Base-by-base conservation (phyloP, 176 grass and related monocot species). In the Triticum monococcum region DNA sequence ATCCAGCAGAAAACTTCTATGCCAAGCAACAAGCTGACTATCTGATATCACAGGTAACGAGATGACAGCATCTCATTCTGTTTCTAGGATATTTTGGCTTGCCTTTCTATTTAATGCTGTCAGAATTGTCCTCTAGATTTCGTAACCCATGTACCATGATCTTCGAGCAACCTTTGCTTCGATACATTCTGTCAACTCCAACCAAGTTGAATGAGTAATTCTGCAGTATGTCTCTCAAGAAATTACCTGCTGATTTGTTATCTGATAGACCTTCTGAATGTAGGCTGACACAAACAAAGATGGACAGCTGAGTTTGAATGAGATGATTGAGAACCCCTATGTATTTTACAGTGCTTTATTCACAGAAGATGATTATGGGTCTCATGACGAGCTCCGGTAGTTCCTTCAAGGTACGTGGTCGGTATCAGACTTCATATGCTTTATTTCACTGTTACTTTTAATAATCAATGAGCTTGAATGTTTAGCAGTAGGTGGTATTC, bases 11-110 rank as follows among this genome's bases (percentile, higher is more conserved):
- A 84, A 82, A 78, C 41, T 94, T 90, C 86, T 95, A 95, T 85
- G 93, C 96, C 57, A 98, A 94, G 76, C 93, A 98, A 76, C 96
- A 98, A 92, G 88, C 96, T 64, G 92, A 97, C 89, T 99, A 96
- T 76, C 83, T 89, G 38, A 79, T 97, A 91, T 87, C 87, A 41
- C 90, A 96, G 92, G 97, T 99, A 92, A 91, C 22, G 17, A 38
- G 56, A 35, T 35, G 56, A 60, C 60, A 75, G 5, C 23, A 43
- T 89, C 67, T 61, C 24, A 30, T 60, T 84, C 86, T 84, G 3
- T 31, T 64, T 76, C 31, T 17, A 45, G 79, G 32, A 79, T 83
- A 86, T 14, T 25, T 72, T 64, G 17, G 14, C 22, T 1, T 71
- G 3, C 12, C 28, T 77, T 77, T 28, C 12, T 56, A 41, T 82